Evolutionary conservation across 1,284 basidiomycete species (phyloP).

Genomic region (Retiboletus flavoniger): DNA sequence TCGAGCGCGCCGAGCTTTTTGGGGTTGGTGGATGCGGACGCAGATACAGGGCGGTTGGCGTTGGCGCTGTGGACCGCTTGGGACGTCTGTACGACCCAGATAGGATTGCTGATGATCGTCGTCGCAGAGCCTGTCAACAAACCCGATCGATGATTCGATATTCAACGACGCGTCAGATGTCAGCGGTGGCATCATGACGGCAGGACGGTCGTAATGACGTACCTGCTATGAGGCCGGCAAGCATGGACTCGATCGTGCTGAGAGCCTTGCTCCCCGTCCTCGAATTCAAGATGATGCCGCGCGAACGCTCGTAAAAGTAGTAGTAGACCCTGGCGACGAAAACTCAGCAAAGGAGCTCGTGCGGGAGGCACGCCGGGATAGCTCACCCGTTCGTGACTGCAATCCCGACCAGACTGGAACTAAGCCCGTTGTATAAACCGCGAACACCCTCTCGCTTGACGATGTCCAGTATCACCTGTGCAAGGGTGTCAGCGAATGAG

Average conservation of each 20-base stretch:
- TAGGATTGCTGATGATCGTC: conserved; percentile 88
- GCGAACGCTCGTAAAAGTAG: conserved; percentile 77
- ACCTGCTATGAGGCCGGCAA: conserved; percentile 87
- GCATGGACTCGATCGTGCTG: conserved; percentile 83
- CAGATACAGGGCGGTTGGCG: conserved; percentile 29
- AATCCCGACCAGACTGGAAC: conserved; percentile 86
- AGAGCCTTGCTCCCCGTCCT: conserved; percentile 66
- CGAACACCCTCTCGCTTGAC: conserved; percentile 82
- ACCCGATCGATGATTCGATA: background rate
- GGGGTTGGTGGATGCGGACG: conserved; percentile 20
- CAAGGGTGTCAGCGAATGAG: conserved; percentile 26
- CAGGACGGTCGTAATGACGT: background rate
- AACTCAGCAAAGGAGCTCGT: background rate
- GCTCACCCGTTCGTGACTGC: conserved; percentile 87
- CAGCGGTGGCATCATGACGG: background rate
- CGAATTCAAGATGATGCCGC: conserved; percentile 56
- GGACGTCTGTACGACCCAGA: conserved; percentile 95
- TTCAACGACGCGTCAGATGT: background rate
- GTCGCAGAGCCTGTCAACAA: conserved; percentile 77
- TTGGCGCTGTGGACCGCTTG: conserved; percentile 73
- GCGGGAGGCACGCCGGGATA: conserved; percentile 12
- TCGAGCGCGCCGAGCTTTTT: conserved; percentile 68
- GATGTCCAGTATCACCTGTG: conserved; percentile 67
- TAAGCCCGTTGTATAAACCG: conserved; percentile 88
- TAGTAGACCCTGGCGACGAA: conserved; percentile 65